Evolutionary conservation across 2,329 filamentous ascomycete genomes (phyloP).

Genomic region (Sporothrix luriei): DNA sequence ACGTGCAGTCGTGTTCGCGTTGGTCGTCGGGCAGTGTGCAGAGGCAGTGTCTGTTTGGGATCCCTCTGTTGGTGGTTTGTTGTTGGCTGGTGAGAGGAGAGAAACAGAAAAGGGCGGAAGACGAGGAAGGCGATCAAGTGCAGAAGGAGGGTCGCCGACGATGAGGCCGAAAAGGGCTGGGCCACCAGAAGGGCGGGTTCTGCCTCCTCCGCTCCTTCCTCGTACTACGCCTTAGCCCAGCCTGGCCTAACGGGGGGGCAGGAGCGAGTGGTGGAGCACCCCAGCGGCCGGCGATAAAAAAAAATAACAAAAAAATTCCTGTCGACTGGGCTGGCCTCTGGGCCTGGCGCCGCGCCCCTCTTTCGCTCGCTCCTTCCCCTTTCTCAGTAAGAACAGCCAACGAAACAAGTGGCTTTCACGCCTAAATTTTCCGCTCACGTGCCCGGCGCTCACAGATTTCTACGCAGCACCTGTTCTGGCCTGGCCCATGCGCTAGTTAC

Average conservation of each 20-base stretch:
- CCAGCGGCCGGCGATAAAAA: slow-evolving; percentile 27
- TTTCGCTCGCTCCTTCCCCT: slow-evolving; percentile 9
- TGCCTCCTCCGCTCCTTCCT: slow-evolving; percentile 29
- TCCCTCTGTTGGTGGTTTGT: slow-evolving; percentile 1
- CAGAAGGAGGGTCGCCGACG: slow-evolving; percentile 18
- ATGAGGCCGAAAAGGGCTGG: slow-evolving; percentile 27
- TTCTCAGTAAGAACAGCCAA: neutral
- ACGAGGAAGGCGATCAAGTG: slow-evolving; percentile 13
- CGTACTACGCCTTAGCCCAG: slow-evolving; percentile 19
- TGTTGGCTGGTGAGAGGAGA: slow-evolving; percentile 20
- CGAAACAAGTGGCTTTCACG: neutral
- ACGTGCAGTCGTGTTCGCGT: slow-evolving; percentile 12
- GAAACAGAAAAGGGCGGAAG: slow-evolving; percentile 8
- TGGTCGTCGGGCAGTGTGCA: neutral
- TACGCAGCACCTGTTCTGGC: slow-evolving; percentile 20
- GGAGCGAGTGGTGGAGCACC: slow-evolving; percentile 15
- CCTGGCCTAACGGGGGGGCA: slow-evolving; percentile 20
- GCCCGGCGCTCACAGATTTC: slow-evolving; percentile 19
- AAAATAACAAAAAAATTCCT: slow-evolving; percentile 27
- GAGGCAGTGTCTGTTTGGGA: neutral
- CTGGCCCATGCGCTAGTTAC: neutral
- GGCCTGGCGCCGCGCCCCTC: slow-evolving; percentile 8
- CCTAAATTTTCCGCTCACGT: slow-evolving; percentile 24
- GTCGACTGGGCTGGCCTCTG: slow-evolving; percentile 21
- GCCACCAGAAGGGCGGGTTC: slow-evolving; percentile 27